Base-by-base conservation (phyloP, 768 basidiomycete genomes). In the Suillus clintonianus region DNA sequence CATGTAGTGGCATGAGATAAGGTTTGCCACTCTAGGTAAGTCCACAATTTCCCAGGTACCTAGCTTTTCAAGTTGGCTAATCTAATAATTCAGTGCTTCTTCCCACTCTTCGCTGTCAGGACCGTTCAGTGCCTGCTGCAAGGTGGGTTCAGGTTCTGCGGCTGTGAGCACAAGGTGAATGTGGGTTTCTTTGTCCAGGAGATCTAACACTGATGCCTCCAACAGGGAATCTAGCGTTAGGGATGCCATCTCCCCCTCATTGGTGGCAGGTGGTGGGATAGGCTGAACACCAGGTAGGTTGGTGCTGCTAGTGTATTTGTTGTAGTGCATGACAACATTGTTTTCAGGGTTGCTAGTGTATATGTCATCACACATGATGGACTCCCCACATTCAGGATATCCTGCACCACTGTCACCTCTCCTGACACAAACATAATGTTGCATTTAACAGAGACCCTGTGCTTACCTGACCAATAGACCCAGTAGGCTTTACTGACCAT, bases 391-490 rank as follows among this genome's bases (percentile, higher is more conserved):
- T 54, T 22, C 51, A 6, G 62, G 11, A 39, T 22, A 14, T 66
- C 48, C 3, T 19, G 19, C 7, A 24, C 41, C 3, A 59, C 19
- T 41, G 24, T 15, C 11, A 45, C 27, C 3, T 42, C 24, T 6
- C 34, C 39, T 0, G 59, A 47, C 22, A 11, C 7, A 14, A 64
- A 64, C 36, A 65, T 69, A 53, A 78, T 68, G 47, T 77, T 75
- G 6, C 73, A 64, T 65, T 80, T 74, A 3, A 77, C 72, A 0
- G 69, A 71, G 24, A 79, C 36, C 36, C 36, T 8, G 4, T 6
- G 36, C 36, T 62, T 66, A 10, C 68, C 61, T 8, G 72, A 65
- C 73, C 75, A 78, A 63, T 79, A 80, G 19, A 79, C 69, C 0
- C 72, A 67, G 41, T 71, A 70, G 5, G 74, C 77, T 39, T 73